Evolutionary conservation across 2,329 filamentous ascomycete species (phyloP).

Genomic region (Colletotrichum ledebouriae): DNA sequence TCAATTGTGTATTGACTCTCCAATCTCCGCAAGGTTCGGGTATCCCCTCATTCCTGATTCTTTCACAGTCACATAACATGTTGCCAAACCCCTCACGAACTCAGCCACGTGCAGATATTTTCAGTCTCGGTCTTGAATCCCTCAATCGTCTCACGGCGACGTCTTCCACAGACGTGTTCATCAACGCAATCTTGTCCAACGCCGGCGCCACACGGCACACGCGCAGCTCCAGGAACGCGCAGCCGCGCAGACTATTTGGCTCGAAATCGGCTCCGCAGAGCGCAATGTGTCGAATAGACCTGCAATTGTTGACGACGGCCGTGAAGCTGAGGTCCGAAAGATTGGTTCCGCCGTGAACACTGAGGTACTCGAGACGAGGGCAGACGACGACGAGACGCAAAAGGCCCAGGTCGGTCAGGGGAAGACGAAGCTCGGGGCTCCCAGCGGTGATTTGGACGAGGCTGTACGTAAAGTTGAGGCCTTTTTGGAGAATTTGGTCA

Average conservation of each 20-base stretch:
- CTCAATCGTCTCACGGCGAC: neutral
- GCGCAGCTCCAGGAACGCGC: neutral
- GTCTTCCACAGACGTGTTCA: neutral
- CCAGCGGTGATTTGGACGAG: constrained; percentile 16
- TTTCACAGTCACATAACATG: too few relatives aligned
- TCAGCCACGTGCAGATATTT: neutral
- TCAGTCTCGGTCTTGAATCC: neutral
- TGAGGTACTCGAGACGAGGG: neutral
- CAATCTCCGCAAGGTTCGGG: too few relatives aligned
- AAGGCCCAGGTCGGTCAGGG: neutral
- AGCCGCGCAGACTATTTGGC: neutral
- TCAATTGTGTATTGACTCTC: too few relatives aligned
- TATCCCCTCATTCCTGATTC: too few relatives aligned
- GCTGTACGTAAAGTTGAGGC: neutral
- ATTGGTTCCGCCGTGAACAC: constrained; percentile 8
- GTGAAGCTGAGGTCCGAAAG: neutral
- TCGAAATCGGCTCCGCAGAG: constrained; percentile 19
- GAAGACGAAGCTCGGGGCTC: neutral
- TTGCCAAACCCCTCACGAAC: too few relatives aligned
- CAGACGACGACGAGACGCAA: neutral
- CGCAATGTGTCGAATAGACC: neutral
- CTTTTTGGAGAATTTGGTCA: neutral
- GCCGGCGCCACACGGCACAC: neutral
- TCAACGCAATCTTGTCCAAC: constrained; percentile 4
- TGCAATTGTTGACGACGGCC: neutral